Percentiles rank a stretch among this genome's conserved stretches.
Conservation (phyloP, 352 stramenopile species). For the Phytophthora colocasiae region DNA sequence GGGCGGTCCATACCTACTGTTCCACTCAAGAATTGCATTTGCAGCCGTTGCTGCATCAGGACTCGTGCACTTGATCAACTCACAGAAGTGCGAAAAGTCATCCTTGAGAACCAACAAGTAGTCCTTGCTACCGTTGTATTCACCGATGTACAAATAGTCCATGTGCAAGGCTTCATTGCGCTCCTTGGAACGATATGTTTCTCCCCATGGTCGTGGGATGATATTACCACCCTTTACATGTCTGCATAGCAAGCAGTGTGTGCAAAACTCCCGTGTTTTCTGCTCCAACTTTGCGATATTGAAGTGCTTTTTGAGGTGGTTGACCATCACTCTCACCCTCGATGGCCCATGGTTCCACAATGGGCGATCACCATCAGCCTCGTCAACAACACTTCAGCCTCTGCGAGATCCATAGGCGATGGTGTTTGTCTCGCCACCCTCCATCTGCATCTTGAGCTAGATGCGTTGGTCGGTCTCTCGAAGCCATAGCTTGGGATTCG, state of each 20-base stretch:
- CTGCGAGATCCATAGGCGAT: no score
- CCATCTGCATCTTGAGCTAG: no score
- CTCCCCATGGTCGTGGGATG: neutral
- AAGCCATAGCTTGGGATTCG: no score
- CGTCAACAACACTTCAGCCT: neutral
- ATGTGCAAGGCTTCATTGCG: neutral
- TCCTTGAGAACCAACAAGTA: neutral
- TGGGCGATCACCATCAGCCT: conserved; percentile 4
- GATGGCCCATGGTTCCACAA: conserved; percentile 1
- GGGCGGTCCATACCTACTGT: neutral
- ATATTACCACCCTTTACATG: neutral
- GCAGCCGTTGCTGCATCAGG: neutral
- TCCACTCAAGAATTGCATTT: neutral
- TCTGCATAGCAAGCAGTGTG: neutral
- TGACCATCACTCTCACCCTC: neutral
- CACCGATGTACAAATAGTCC: neutral
- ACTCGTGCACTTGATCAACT: neutral
- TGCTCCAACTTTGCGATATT: neutral
- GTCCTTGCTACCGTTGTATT: neutral
- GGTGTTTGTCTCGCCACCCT: no score
- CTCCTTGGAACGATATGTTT: neutral
- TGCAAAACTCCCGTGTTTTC: neutral
- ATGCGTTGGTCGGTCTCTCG: no score
- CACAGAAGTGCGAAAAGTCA: conserved; percentile 3
- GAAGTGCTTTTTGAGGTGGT: conserved; percentile 3